Evolutionary conservation across 2,329 filamentous ascomycete species (phyloP), one percentile per base, ranked within the genome.

Genomic region (Dothistroma pini): DNA sequence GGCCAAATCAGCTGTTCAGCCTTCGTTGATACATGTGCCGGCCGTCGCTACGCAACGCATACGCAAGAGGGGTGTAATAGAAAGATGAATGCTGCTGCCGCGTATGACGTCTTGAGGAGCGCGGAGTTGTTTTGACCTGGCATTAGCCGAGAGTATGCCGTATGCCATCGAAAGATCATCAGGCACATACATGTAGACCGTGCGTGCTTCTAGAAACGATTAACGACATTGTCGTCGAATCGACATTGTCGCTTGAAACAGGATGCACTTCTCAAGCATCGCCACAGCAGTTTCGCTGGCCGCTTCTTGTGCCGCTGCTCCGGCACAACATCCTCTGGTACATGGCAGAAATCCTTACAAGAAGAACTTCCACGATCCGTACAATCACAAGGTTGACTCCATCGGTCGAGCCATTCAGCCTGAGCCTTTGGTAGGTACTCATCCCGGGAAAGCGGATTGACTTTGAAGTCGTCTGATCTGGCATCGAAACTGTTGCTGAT

Each of bases 311-410:
- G 3, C n/a, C n/a, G 41, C 41, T 19, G 41, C 41, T 19, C 41
- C 41, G n/a, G 41, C 41, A 31, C 77, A 78, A 60, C 71, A 75
- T 57, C 75, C 77, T 25, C 67, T 78, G 62, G 64, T 57, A 2
- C 61, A 68, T 51, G 53, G 60, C 19, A 59, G 63, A 22, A 68
- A 77, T 3, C 86, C 86, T 0, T 90, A 88, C 69, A 84, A 79
- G 11, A 86, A 85, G 0, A 83, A 77, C 8, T 77, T 84, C 69
- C 79, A 77, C 54, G 86, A 90, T 66, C 84, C 85, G 0, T 82
- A 85, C 63, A 87, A 90, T 72, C 77, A 77, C 59, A 83, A 86
- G 49, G 75, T 89, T 47, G 87, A 90, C 71, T 74, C 85, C 5
- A 71, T 87, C 49, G 83, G 81, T 12, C 78, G 86, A 2, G 77